These are phyloP conservation scores for Sporothrix globosa DNA, from an alignment of 2,329 filamentous ascomycete species.

Conservation along the genomic window DNA sequence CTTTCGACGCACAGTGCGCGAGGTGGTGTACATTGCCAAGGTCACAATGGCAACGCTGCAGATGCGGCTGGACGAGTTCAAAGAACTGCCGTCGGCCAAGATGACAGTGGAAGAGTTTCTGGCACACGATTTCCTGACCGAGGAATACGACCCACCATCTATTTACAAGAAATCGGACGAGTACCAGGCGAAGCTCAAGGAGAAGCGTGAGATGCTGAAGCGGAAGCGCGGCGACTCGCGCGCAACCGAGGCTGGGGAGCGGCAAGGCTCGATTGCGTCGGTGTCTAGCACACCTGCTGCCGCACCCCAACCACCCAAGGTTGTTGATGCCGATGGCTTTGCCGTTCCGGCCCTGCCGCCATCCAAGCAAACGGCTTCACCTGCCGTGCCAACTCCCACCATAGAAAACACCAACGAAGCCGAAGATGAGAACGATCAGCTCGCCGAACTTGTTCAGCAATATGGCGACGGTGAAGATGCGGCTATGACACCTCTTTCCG, in stretches of 20 bases:
- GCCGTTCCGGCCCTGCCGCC: slow-evolving; percentile 60
- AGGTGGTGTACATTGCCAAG: slow-evolving; percentile 98
- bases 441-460: slow-evolving; percentile 50
- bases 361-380: slow-evolving; percentile 32
- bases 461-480: slow-evolving; percentile 48
- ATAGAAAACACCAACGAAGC: slow-evolving; percentile 23
- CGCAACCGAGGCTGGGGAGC: background rate
- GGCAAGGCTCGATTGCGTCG: slow-evolving; percentile 30
- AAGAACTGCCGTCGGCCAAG: slow-evolving; percentile 77
- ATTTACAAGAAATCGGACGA: slow-evolving; percentile 70
- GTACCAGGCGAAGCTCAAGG: slow-evolving; percentile 57
- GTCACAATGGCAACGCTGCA: slow-evolving; percentile 92
- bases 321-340: slow-evolving; percentile 68
- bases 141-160: slow-evolving; percentile 75
- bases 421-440: slow-evolving; percentile 38
- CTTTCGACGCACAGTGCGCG: slow-evolving; percentile 86
- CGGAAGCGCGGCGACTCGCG: slow-evolving; percentile 47
- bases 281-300: background rate
- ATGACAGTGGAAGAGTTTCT: slow-evolving; percentile 84
- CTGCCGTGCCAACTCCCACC: background rate
- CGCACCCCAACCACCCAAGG: background rate
- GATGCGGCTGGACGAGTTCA: slow-evolving; percentile 90
- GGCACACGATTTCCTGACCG: slow-evolving; percentile 59
- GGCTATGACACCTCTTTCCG: slow-evolving; percentile 15
- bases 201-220: slow-evolving; percentile 51